A percentile compares a stretch with the other conserved stretches of the same genome.
phyloP scores from a whole-genome alignment of 2,329 filamentous ascomycete species.

The Paecilomyces niveus region DNA sequence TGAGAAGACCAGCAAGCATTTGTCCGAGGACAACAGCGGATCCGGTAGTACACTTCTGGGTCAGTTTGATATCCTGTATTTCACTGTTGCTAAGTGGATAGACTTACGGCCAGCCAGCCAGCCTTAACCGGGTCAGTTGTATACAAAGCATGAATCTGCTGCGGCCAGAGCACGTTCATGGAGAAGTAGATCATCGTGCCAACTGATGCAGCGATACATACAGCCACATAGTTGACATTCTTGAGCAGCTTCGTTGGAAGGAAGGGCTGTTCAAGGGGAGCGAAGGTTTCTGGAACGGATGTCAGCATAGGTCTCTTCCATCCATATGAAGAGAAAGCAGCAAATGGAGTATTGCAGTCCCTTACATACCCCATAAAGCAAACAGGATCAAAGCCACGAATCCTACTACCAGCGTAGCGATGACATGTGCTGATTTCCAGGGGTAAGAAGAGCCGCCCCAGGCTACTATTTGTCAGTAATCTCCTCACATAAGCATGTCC shows the following conservation, averaged over 20 bases:
- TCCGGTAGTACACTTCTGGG: constrained; percentile 24
- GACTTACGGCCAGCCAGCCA: constrained; percentile 34
- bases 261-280: constrained; percentile 31
- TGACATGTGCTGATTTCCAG: constrained; percentile 36
- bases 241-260: constrained; percentile 40
- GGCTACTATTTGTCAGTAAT: background rate
- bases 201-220: constrained; percentile 33
- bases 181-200: constrained; percentile 42
- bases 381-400: constrained; percentile 28
- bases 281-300: constrained; percentile 25
- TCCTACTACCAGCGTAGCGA: constrained; percentile 34
- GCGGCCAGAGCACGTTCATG: constrained; percentile 40
- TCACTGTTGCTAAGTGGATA: background rate
- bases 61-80: background rate
- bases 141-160: constrained; percentile 37
- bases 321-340: background rate
- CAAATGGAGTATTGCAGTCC: background rate
- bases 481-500: background rate
- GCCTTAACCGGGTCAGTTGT: constrained; percentile 30
- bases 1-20: constrained; percentile 21
- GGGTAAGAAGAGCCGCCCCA: constrained; percentile 37
- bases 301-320: background rate
- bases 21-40: constrained; percentile 38
- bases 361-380: constrained; percentile 28
- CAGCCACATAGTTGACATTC: constrained; percentile 33